Evolutionary conservation across 495 filamentous ascomycete genomes (phyloP).

Genomic region (Penicillium tannophilum): DNA sequence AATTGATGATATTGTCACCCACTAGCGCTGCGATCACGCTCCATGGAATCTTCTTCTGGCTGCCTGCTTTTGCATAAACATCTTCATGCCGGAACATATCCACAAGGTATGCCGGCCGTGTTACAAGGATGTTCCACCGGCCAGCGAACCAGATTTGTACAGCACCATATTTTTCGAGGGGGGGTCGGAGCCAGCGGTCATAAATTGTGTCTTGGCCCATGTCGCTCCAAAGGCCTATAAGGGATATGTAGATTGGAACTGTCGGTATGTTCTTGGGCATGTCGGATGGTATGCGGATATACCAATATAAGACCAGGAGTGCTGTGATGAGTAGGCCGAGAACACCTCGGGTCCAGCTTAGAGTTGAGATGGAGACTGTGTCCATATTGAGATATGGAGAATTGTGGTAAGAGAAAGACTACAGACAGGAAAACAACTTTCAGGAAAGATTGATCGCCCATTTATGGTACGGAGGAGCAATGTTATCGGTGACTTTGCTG

Average conservation of each 20-base stretch:
- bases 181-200: constrained; percentile 31
- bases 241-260: constrained; percentile 38
- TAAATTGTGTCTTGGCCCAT: constrained; percentile 39
- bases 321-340: constrained; percentile 12
- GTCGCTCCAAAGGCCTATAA: constrained; percentile 35
- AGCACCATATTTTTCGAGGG: constrained; percentile 40
- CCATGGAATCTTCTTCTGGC: constrained; percentile 50
- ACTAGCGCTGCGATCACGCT: constrained; percentile 42
- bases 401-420: not conserved
- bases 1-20: constrained; percentile 43
- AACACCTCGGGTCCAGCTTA: constrained; percentile 7
- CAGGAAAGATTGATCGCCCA: not conserved
- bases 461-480: not conserved
- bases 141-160: constrained; percentile 49
- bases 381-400: constrained; percentile 5
- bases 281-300: constrained; percentile 25
- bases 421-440: not conserved
- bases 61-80: constrained; percentile 46
- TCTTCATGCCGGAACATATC: constrained; percentile 52
- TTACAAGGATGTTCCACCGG: constrained; percentile 43
- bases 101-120: constrained; percentile 37
- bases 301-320: constrained; percentile 25
- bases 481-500: not conserved
- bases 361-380: constrained; percentile 4
- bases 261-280: constrained; percentile 32